phyloP scores from a whole-genome alignment of 441 rosid species.

The Rhodomyrtus psidioides region DNA sequence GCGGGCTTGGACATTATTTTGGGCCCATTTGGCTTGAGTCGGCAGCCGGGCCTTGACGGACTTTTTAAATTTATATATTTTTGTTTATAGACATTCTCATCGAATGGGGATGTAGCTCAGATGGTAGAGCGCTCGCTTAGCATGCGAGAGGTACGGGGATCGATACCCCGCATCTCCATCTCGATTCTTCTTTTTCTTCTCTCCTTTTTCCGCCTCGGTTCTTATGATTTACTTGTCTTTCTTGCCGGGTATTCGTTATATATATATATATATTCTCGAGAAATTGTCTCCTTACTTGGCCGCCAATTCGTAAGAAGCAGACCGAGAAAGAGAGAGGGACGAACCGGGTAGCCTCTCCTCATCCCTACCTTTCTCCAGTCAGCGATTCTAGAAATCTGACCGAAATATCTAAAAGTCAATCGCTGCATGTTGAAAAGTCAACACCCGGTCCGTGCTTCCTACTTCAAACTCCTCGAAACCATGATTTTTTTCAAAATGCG shows the following conservation, averaged over 20 bases:
- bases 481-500: background rate
- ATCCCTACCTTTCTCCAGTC: background rate
- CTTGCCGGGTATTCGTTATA: background rate
- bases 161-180: conserved; percentile 58
- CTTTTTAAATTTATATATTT: too few relatives aligned
- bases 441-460: background rate
- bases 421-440: background rate
- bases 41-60: too few relatives aligned
- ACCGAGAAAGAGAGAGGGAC: background rate
- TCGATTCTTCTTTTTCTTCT: background rate
- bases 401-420: background rate
- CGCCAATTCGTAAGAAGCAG: background rate
- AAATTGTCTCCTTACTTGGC: background rate
- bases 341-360: background rate
- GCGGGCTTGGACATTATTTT: background rate
- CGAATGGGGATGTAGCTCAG: conserved; percentile 11
- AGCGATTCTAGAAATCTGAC: background rate
- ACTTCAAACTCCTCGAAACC: background rate
- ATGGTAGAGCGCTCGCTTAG: conserved; percentile 12
- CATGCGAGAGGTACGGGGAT: conserved; percentile 16
- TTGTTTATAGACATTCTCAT: too few relatives aligned
- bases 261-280: background rate
- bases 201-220: too few relatives aligned
- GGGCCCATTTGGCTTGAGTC: background rate
- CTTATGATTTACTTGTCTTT: background rate